Percentiles rank a stretch among this genome's conserved stretches.
phyloP scores from a whole-genome alignment of 345 rosid genomes.

The Durio zibethinus region DNA sequence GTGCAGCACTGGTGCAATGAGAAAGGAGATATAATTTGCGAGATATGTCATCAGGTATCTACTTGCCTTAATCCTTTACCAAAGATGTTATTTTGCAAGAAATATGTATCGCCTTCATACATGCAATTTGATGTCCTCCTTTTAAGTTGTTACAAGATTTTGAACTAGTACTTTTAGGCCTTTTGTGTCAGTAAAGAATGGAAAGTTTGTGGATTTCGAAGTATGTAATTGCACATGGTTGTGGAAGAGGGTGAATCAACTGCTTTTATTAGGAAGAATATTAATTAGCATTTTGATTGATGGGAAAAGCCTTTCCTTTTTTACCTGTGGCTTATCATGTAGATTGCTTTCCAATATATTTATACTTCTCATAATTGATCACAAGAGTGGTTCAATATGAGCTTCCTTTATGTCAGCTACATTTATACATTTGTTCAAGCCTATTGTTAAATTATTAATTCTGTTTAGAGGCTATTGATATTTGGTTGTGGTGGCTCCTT shows the following conservation, averaged over 20 bases:
- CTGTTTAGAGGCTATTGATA: background rate
- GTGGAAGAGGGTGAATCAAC: background rate
- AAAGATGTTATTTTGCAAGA: background rate
- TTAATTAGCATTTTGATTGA: background rate
- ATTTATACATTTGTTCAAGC: background rate
- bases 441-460: background rate
- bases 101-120: background rate
- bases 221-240: background rate
- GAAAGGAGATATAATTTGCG: constrained; percentile 85
- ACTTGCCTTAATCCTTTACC: background rate
- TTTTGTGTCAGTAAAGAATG: background rate
- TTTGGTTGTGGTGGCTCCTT: background rate
- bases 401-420: background rate
- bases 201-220: background rate
- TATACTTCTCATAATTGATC: background rate
- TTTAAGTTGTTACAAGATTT: background rate
- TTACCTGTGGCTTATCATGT: background rate
- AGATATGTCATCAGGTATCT: constrained; percentile 89
- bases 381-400: background rate
- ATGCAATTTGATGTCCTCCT: background rate
- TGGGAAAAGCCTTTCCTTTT: background rate
- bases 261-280: background rate
- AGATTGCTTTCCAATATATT: background rate
- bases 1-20: constrained; percentile 97
- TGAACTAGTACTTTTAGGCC: background rate